Evolutionary conservation across 805 yeast species (phyloP).

Genomic region (Ascoidea tarda): DNA sequence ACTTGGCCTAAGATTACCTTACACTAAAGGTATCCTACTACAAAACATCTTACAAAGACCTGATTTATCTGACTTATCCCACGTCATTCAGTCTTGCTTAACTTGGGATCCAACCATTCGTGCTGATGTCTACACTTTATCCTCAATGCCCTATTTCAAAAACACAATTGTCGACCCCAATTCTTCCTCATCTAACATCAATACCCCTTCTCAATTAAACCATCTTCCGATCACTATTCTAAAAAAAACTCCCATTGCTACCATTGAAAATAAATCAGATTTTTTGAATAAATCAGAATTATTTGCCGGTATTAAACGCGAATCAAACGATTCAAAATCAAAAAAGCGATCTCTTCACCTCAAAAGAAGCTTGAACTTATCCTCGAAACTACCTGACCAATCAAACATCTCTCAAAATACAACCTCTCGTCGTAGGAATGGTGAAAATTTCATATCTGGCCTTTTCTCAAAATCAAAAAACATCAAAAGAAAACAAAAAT

Average conservation of each 20-base stretch:
- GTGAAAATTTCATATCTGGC: neutral
- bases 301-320: constrained; percentile 1
- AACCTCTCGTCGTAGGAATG: neutral
- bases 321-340: neutral
- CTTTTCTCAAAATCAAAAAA: neutral
- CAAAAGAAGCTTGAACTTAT: neutral
- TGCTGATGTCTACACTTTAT: constrained; percentile 32
- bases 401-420: neutral
- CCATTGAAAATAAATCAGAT: neutral
- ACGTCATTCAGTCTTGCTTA: constrained; percentile 38
- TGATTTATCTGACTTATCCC: constrained; percentile 22
- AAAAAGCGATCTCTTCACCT: neutral
- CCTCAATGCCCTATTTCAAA: constrained; percentile 39
- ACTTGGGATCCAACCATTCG: constrained; percentile 72
- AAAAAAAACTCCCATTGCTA: neutral
- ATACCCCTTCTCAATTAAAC: neutral
- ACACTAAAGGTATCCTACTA: constrained; percentile 33
- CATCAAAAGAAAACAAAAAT: neutral
- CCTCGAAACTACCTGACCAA: neutral
- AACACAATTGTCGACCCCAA: constrained; percentile 21
- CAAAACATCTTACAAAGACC: constrained; percentile 30
- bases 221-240: neutral
- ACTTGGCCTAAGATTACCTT: constrained; percentile 45
- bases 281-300: constrained; percentile 1
- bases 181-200: neutral